Evolutionary conservation across 1,139 yeast genomes (phyloP).

Genomic region (Taphrina populina): DNA sequence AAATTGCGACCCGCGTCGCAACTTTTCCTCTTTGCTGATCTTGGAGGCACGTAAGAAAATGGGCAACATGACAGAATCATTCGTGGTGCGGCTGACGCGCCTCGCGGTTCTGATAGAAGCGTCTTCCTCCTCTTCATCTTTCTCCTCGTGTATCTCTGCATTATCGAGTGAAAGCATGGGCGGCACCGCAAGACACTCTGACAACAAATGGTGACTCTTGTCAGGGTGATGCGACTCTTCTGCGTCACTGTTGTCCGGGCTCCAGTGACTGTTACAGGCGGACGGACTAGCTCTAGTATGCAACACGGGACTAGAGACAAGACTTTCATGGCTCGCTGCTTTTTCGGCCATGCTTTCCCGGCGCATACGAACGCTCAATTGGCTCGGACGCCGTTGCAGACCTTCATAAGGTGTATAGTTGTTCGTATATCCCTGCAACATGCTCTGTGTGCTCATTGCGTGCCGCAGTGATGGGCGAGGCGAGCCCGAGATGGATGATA

Average conservation of each 20-base stretch:
- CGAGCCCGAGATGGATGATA: no score
- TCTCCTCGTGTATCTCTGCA: conserved; percentile 1
- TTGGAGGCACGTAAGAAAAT: conserved; percentile 8
- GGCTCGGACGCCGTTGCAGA: conserved; percentile 15
- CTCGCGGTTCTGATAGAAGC: conserved; percentile 3
- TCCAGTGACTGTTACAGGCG: conserved; percentile 1
- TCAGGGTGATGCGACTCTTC: no score
- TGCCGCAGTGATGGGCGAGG: no score
- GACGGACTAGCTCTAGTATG: no score
- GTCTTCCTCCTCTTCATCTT: background rate
- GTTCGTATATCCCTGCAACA: no score
- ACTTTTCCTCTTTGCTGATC: conserved; percentile 3
- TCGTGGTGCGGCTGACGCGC: conserved; percentile 4
- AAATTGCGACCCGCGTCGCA: conserved; percentile 1
- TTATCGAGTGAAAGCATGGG: no score
- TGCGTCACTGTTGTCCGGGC: background rate
- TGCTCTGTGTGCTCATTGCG: no score
- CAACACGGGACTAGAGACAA: conserved; percentile 1
- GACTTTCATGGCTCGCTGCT: background rate
- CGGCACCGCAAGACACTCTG: no score
- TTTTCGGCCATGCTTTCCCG: conserved; percentile 31
- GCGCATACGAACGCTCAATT: conserved; percentile 25
- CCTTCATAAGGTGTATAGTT: background rate
- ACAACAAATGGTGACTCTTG: no score
- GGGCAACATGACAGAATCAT: conserved; percentile 1